phyloP scores from a whole-genome alignment of 2,329 filamentous ascomycete genomes.

The Harringtonia aguacate region DNA sequence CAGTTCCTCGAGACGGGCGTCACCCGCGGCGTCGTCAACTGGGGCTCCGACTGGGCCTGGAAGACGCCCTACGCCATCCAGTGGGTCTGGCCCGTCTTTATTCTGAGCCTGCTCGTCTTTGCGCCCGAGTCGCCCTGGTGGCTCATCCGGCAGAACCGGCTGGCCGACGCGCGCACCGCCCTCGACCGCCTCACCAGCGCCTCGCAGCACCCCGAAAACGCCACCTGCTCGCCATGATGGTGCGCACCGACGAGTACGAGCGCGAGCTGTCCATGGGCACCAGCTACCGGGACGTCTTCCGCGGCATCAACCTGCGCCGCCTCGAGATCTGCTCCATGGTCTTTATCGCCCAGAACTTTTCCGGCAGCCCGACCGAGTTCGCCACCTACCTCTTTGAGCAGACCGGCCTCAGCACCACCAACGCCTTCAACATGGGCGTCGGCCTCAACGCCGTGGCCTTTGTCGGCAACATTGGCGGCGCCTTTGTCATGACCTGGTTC shows the following conservation, averaged over 20 bases:
- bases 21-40: slow-evolving; percentile 25
- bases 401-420: slow-evolving; percentile 8
- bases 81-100: slow-evolving; percentile 30
- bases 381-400: slow-evolving; percentile 13
- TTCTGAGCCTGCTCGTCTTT: slow-evolving; percentile 27
- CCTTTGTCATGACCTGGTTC: slow-evolving; percentile 1
- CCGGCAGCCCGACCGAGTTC: slow-evolving; percentile 10
- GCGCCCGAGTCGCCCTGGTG: slow-evolving; percentile 14
- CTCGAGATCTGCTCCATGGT: slow-evolving; percentile 6
- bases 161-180: slow-evolving; percentile 24
- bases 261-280: slow-evolving; percentile 32
- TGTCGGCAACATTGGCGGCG: slow-evolving; percentile 1
- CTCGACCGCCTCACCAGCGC: slow-evolving; percentile 29
- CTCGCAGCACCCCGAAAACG: slow-evolving; percentile 25
- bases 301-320: slow-evolving; percentile 30
- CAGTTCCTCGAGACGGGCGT: slow-evolving; percentile 38
- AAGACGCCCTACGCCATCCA: slow-evolving; percentile 27
- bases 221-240: slow-evolving; percentile 39
- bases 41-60: slow-evolving; percentile 29
- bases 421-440: slow-evolving; percentile 12
- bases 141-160: slow-evolving; percentile 26
- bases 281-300: slow-evolving; percentile 33
- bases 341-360: slow-evolving; percentile 11
- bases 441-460: slow-evolving; percentile 6
- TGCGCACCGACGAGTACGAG: slow-evolving; percentile 43